phyloP scores from a whole-genome alignment of 148 eudicot genomes.

The Diospyros lotus region DNA sequence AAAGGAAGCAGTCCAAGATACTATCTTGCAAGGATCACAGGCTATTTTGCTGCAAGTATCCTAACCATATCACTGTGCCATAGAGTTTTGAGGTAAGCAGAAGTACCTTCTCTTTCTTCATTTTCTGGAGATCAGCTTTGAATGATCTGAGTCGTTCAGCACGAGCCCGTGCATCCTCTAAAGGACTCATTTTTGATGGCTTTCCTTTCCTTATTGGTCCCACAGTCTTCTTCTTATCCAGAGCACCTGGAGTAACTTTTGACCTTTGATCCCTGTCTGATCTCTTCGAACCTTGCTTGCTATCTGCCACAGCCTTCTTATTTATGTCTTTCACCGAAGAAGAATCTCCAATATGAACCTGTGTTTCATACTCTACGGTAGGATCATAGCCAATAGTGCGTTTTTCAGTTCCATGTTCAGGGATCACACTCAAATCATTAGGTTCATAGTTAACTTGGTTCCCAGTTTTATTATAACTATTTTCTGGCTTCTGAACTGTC shows the following conservation, averaged over 20 bases:
- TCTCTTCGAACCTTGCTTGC: slow-evolving; percentile 47
- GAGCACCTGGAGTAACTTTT: slow-evolving; percentile 30
- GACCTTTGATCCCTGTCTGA: slow-evolving; percentile 48
- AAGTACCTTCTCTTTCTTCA: slow-evolving; percentile 84
- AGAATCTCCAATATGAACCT: slow-evolving; percentile 32
- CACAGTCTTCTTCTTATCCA: slow-evolving; percentile 42
- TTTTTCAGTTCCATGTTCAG: slow-evolving; percentile 60
- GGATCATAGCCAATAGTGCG: slow-evolving; percentile 45
- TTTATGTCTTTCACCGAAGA: slow-evolving; percentile 25
- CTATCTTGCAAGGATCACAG: slow-evolving; percentile 4
- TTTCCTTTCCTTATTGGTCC: slow-evolving; percentile 56
- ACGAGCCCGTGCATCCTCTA: slow-evolving; percentile 93
- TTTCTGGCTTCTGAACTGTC: slow-evolving; percentile 31
- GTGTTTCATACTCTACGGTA: slow-evolving; percentile 71
- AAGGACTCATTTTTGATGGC: slow-evolving; percentile 62
- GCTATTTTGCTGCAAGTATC: not conserved
- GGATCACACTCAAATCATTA: slow-evolving; percentile 71
- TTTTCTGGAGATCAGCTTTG: slow-evolving; percentile 94
- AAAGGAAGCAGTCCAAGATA: slow-evolving; percentile 1
- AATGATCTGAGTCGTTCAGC: slow-evolving; percentile 79
- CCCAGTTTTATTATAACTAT: slow-evolving; percentile 23
- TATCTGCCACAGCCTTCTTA: slow-evolving; percentile 32
- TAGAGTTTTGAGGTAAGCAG: not conserved
- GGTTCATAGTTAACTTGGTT: slow-evolving; percentile 50
- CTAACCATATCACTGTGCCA: not conserved